A percentile compares a stretch with the other conserved stretches of the same genome.
These are phyloP conservation scores for Didymella pomorum DNA, from an alignment of 2,329 filamentous ascomycete genomes.

Conservation along the genomic window DNA sequence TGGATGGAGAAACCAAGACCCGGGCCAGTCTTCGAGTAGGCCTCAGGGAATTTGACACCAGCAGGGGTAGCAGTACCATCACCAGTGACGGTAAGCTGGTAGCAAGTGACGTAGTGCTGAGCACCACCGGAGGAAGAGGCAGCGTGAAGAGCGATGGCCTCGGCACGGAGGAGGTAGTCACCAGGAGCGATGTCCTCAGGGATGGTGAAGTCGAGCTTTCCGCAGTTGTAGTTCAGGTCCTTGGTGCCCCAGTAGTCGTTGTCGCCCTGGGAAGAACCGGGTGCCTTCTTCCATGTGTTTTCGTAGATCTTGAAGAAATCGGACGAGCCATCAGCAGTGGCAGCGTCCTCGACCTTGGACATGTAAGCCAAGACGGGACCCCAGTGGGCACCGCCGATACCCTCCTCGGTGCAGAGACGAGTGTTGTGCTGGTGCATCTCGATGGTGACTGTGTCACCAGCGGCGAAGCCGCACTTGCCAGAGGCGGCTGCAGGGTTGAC, in stretches of 20 bases:
- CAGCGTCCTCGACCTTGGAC: slow-evolving; percentile 50
- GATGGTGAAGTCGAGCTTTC: slow-evolving; percentile 44
- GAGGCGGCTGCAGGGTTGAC: slow-evolving; percentile 37
- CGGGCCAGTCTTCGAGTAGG: slow-evolving; percentile 52
- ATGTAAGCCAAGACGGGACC: slow-evolving; percentile 65
- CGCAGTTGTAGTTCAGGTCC: slow-evolving; percentile 53
- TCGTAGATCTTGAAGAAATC: slow-evolving; percentile 60
- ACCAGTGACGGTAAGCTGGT: slow-evolving; percentile 53
- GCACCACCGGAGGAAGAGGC: slow-evolving; percentile 49
- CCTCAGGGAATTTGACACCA: slow-evolving; percentile 58
- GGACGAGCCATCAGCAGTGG: slow-evolving; percentile 55
- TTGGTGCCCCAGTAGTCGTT: slow-evolving; percentile 53
- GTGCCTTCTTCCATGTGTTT: slow-evolving; percentile 48
- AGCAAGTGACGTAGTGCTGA: slow-evolving; percentile 58
- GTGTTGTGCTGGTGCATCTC: slow-evolving; percentile 43
- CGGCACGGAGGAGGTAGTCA: slow-evolving; percentile 56
- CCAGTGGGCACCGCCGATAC: slow-evolving; percentile 54
- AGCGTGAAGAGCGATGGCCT: slow-evolving; percentile 58
- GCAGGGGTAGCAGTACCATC: slow-evolving; percentile 46
- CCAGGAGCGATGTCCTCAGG: slow-evolving; percentile 54
- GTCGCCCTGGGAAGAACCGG: slow-evolving; percentile 50
- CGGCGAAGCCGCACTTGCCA: slow-evolving; percentile 38
- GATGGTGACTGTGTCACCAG: slow-evolving; percentile 41
- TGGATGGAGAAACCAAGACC: slow-evolving; percentile 57
- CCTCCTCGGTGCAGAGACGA: slow-evolving; percentile 35